Evolutionary conservation across 371 early-diverging fungal genomes (phyloP).

Genomic region (Mucor ambiguus): DNA sequence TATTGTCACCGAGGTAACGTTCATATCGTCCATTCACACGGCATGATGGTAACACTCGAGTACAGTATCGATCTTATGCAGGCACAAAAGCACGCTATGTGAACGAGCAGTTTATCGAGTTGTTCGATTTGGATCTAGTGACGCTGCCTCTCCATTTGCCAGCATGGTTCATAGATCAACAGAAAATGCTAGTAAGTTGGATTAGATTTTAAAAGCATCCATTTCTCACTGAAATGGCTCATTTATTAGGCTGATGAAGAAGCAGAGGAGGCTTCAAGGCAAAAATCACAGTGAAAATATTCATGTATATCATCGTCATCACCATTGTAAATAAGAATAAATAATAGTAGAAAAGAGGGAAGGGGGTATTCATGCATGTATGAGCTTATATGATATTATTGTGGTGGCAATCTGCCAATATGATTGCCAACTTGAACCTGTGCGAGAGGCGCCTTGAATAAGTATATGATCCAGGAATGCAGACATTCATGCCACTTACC

Average conservation of each 20-base stretch:
- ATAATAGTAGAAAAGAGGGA: neutral
- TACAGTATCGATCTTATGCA: slow-evolving; percentile 86
- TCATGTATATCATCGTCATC: neutral
- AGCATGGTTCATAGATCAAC: slow-evolving; percentile 76
- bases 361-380: neutral
- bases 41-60: slow-evolving; percentile 16
- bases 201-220: too few species aligned
- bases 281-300: neutral
- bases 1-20: slow-evolving; percentile 82
- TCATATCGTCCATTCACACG: neutral
- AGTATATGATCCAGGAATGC: neutral
- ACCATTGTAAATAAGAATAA: slow-evolving; percentile 1
- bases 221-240: neutral
- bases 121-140: slow-evolving; percentile 92
- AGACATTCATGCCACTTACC: slow-evolving; percentile 25
- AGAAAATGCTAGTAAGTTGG: slow-evolving; percentile 30
- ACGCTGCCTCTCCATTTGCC: slow-evolving; percentile 80
- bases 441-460: neutral
- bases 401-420: slow-evolving; percentile 10
- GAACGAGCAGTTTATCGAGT: slow-evolving; percentile 94
- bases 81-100: slow-evolving; percentile 84
- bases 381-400: neutral
- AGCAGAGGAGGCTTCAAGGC: slow-evolving; percentile 9
- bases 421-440: slow-evolving; percentile 28
- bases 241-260: slow-evolving; percentile 23